Evolutionary conservation across 2,329 filamentous ascomycete genomes (phyloP).

Genomic region (Spiromastix sp.): DNA sequence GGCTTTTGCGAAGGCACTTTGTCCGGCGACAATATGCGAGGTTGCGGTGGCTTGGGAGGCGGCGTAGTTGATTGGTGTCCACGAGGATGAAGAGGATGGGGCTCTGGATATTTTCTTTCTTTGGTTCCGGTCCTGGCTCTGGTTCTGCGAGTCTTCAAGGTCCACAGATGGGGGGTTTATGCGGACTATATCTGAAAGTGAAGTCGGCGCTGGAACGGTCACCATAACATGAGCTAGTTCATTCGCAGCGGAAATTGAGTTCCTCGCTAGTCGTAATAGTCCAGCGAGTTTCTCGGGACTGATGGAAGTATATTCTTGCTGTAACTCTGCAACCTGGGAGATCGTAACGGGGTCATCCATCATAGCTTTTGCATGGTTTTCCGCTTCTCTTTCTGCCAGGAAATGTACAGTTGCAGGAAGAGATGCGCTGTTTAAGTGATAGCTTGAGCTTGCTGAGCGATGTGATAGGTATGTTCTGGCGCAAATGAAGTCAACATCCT

Average conservation of each 20-base stretch:
- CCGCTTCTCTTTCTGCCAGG: slow-evolving; percentile 40
- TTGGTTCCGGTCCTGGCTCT: slow-evolving; percentile 9
- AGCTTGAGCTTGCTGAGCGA: slow-evolving; percentile 44
- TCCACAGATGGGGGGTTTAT: slow-evolving; percentile 40
- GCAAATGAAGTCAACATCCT: slow-evolving; percentile 52
- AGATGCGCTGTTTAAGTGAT: slow-evolving; percentile 49
- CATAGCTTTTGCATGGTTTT: slow-evolving; percentile 24
- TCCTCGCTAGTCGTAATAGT: slow-evolving; percentile 46
- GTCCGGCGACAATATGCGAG: slow-evolving; percentile 37
- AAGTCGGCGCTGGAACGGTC: slow-evolving; percentile 16
- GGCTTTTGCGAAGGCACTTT: slow-evolving; percentile 47
- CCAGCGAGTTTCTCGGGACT: slow-evolving; percentile 39
- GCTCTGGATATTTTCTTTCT: slow-evolving; percentile 1
- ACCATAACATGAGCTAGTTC: slow-evolving; percentile 49
- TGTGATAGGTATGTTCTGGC: slow-evolving; percentile 37
- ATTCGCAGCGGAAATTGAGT: slow-evolving; percentile 47
- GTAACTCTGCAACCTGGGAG: slow-evolving; percentile 44
- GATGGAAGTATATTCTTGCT: slow-evolving; percentile 44
- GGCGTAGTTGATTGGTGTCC: slow-evolving; percentile 17
- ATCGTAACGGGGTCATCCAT: slow-evolving; percentile 35
- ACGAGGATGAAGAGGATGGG: slow-evolving; percentile 19
- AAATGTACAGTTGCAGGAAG: slow-evolving; percentile 44
- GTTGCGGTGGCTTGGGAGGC: slow-evolving; percentile 29
- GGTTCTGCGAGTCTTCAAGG: slow-evolving; percentile 12
- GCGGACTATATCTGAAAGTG: slow-evolving; percentile 31